Conservation (phyloP, 2,329 filamentous ascomycete species). For the Pseudogymnoascus sp. region DNA sequence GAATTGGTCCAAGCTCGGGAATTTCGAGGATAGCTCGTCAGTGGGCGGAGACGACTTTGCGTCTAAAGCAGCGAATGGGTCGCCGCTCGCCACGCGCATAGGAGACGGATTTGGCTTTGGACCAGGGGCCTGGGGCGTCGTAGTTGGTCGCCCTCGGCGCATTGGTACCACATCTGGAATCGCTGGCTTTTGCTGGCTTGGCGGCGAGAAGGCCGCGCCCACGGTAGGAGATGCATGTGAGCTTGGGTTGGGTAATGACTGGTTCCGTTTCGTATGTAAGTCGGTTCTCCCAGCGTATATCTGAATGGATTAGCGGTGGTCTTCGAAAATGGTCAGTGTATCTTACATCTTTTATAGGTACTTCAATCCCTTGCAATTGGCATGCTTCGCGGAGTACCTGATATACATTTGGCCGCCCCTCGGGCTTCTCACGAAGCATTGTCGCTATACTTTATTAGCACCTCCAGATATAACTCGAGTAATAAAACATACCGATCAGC, state of each 20-base stretch:
- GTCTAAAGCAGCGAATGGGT: conserved; percentile 89
- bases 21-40: conserved; percentile 78
- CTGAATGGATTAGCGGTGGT: conserved; percentile 34
- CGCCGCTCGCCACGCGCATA: conserved; percentile 58
- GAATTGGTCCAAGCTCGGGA: conserved; percentile 90
- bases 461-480: not conserved
- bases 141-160: conserved; percentile 72
- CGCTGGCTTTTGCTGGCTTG: conserved; percentile 57
- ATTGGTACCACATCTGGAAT: conserved; percentile 91
- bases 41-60: conserved; percentile 48
- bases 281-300: conserved; percentile 65
- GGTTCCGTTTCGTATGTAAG: conserved; percentile 42
- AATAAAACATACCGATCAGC: conserved; percentile 62
- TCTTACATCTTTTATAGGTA: conserved; percentile 82
- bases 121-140: conserved; percentile 37
- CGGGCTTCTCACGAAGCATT: conserved; percentile 81
- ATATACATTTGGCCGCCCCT: conserved; percentile 78
- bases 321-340: not conserved
- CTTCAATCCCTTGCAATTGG: conserved; percentile 75
- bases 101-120: conserved; percentile 58
- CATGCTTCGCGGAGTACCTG: conserved; percentile 83
- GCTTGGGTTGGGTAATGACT: conserved; percentile 45
- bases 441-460: conserved; percentile 47
- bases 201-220: conserved; percentile 74
- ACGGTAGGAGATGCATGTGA: conserved; percentile 47